These are phyloP conservation scores for Teunomyces gatunensis DNA, from an alignment of 805 yeast species.

Conservation along the genomic window DNA sequence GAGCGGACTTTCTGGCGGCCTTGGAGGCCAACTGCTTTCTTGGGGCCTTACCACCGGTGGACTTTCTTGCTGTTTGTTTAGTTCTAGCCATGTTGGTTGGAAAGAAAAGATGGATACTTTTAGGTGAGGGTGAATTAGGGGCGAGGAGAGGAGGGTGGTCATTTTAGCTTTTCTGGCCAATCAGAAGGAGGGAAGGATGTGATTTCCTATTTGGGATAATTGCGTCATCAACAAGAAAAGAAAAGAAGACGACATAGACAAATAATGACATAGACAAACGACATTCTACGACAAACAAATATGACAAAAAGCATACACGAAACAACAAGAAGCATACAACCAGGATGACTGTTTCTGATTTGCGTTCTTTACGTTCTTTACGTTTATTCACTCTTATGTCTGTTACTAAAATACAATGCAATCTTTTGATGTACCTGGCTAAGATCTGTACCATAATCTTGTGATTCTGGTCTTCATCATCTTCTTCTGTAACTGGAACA, in stretches of 20 bases:
- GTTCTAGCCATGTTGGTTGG: conserved; percentile 41
- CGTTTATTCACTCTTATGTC: too few relatives aligned
- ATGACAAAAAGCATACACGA: too few relatives aligned
- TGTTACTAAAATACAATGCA: conserved; percentile 2
- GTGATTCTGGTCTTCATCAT: conserved; percentile 80
- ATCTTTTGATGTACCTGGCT: background rate
- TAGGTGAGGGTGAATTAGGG: background rate
- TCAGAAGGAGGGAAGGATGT: conserved; percentile 2
- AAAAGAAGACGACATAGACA: too few relatives aligned
- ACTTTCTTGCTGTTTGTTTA: conserved; percentile 48
- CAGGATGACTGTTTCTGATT: too few relatives aligned
- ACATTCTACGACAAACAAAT: too few relatives aligned
- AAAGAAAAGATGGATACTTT: conserved; percentile 6
- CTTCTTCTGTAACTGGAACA: conserved; percentile 85
- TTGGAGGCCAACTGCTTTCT: conserved; percentile 49
- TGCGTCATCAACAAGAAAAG: background rate
- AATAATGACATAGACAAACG: too few relatives aligned
- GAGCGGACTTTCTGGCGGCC: conserved; percentile 49
- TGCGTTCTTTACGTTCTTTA: too few relatives aligned
- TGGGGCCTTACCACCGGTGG: conserved; percentile 50
- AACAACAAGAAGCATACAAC: too few relatives aligned
- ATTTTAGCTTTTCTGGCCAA: conserved; percentile 1
- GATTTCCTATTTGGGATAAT: background rate
- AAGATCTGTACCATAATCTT: conserved; percentile 79
- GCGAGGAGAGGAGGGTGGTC: background rate